phyloP scores from a whole-genome alignment of 345 rosid species.

The Citrus mangshanensis region DNA sequence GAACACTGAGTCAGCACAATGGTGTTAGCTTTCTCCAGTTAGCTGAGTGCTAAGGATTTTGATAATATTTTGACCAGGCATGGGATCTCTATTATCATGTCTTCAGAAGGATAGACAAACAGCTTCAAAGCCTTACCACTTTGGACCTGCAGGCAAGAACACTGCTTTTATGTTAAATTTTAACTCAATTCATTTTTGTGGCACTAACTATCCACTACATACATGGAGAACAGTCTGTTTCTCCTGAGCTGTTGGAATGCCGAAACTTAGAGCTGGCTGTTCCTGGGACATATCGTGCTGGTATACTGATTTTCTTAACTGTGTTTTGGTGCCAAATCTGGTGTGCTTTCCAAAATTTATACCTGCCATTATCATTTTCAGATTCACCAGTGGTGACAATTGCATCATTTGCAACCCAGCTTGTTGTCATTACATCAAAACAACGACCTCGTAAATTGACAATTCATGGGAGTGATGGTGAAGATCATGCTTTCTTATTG shows the following conservation, averaged over 20 bases:
- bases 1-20: neutral
- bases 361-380: conserved; percentile 23
- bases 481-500: conserved; percentile 84
- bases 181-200: neutral
- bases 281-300: conserved; percentile 95
- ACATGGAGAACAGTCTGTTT: conserved; percentile 63
- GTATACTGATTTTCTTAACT: conserved; percentile 31
- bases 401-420: conserved; percentile 87
- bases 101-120: conserved; percentile 93
- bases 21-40: neutral
- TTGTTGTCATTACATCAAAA: conserved; percentile 85
- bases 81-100: conserved; percentile 99
- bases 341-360: neutral
- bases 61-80: conserved; percentile 56
- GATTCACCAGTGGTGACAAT: conserved; percentile 89
- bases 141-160: conserved; percentile 83
- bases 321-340: conserved; percentile 2
- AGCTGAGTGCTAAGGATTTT: conserved; percentile 5
- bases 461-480: conserved; percentile 92
- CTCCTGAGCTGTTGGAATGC: conserved; percentile 91
- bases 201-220: conserved; percentile 13
- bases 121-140: conserved; percentile 85
- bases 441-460: conserved; percentile 97
- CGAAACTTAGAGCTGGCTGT: conserved; percentile 93
- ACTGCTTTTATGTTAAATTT: conserved; percentile 10